These are phyloP conservation scores for Leccinum obscurum DNA, from an alignment of 768 basidiomycete genomes.

Conservation along the genomic window DNA sequence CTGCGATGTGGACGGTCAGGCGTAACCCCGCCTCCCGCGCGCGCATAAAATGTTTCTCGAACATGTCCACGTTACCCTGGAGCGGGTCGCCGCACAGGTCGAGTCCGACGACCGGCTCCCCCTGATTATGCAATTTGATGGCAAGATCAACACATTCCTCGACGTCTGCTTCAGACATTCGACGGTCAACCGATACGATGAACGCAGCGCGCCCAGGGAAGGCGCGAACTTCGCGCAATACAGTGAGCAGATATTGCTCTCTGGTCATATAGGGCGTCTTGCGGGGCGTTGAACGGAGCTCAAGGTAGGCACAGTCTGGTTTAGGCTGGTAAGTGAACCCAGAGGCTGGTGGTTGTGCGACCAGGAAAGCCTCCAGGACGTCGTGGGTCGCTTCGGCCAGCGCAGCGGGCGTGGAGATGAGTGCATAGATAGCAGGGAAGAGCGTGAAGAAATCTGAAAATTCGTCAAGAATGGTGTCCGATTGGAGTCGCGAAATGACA, in stretches of 20 bases:
- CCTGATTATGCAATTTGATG: slow-evolving; percentile 50
- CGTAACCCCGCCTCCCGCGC: slow-evolving; percentile 63
- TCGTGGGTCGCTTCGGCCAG: slow-evolving; percentile 58
- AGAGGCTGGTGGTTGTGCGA: slow-evolving; percentile 19
- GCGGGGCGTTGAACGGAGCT: slow-evolving; percentile 81
- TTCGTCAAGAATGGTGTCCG: slow-evolving; percentile 45
- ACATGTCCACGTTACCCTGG: slow-evolving; percentile 54
- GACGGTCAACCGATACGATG: slow-evolving; percentile 75
- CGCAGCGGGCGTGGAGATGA: slow-evolving; percentile 61
- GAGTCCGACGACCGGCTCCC: slow-evolving; percentile 69
- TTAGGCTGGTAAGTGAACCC: slow-evolving; percentile 33
- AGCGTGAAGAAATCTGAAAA: slow-evolving; percentile 73
- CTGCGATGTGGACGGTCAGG: slow-evolving; percentile 82
- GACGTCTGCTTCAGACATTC: slow-evolving; percentile 54
- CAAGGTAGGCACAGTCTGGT: slow-evolving; percentile 70
- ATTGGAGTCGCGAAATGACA: slow-evolving; percentile 43
- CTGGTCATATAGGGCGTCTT: slow-evolving; percentile 57
- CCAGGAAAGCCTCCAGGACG: slow-evolving; percentile 66
- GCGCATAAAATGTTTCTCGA: slow-evolving; percentile 49
- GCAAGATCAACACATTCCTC: slow-evolving; percentile 61
- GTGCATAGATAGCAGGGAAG: slow-evolving; percentile 77
- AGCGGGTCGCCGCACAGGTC: slow-evolving; percentile 80
- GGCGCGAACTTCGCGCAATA: slow-evolving; percentile 63
- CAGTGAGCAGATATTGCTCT: slow-evolving; percentile 59
- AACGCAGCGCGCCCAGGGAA: slow-evolving; percentile 57